Evolutionary conservation across 495 filamentous ascomycete genomes (phyloP), one percentile per base, ranked within the genome.

Genomic region (Xylaria flabelliformis): DNA sequence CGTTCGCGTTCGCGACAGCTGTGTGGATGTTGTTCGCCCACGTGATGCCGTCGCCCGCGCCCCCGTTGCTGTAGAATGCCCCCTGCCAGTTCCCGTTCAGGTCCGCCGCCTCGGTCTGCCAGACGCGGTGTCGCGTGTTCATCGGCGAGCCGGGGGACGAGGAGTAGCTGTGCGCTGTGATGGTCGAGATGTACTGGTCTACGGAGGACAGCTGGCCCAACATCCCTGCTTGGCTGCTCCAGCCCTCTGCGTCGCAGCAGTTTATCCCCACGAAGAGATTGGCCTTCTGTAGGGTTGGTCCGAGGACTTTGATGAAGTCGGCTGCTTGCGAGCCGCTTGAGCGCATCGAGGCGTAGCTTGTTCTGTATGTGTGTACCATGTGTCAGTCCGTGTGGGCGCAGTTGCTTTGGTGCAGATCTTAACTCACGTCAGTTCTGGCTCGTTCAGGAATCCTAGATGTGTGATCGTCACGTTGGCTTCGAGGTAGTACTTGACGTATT

Each of bases 211-310:
- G 79, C 56, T 80, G 74, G 24, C 75, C 68, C n/a, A 83, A 80
- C 76, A 85, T 83, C n/a, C 77, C 72, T 13, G 76, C 74, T 56
- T 81, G 76, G 32, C 74, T 73, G 10, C 75, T 74, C 86, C 85
- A 89, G 15, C 86, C 86, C n/a, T 78, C 80, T 6, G 83, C 79
- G 74, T 88, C 86, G 69, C 88, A 89, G 80, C 86, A 89, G 62
- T 76, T 80, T 58, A 89, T 85, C 32, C 76, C 62, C 10, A 83
- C 75, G 17, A 73, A 66, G 3, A 87, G 78, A 58, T 82, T 82
- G 8, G 79, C 78, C 19, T 76, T 76, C 63, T 83, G 66, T 21
- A 89, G 78, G 4, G 87, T 85, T 6, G 82, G 79, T 39, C 74
- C 71, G 19, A 90, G 81, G 10, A 88, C 73, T 32, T 80, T 81